These are phyloP conservation scores for Plasmodium cynomolgi DNA, from an alignment of 169 alveolate species.

Conservation along the genomic window DNA sequence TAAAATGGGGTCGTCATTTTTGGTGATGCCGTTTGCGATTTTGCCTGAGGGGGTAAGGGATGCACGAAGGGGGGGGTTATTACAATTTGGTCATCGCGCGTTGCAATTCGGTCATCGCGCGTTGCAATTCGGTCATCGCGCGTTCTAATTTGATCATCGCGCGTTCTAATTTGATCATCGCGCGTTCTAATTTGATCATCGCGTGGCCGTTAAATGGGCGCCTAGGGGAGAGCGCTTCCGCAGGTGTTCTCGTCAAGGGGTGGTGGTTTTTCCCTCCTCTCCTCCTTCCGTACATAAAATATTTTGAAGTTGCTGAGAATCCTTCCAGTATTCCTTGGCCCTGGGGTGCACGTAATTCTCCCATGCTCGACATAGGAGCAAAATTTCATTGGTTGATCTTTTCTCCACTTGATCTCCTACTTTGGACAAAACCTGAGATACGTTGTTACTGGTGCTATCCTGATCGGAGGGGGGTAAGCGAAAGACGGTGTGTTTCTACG, in stretches of 20 bases:
- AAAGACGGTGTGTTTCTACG: neutral
- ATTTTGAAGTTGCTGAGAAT: conserved; percentile 86
- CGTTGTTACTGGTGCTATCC: conserved; percentile 73
- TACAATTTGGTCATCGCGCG: neutral
- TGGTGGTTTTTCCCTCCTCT: neutral
- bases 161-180: too few relatives aligned
- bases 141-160: neutral
- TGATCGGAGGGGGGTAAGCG: conserved; percentile 7
- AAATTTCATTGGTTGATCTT: conserved; percentile 91
- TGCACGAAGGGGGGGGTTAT: neutral
- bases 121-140: neutral
- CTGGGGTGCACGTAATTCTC: conserved; percentile 93
- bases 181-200: too few relatives aligned
- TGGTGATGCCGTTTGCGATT: conserved; percentile 88
- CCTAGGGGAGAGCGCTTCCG: neutral
- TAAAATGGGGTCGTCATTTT: conserved; percentile 90
- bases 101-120: neutral
- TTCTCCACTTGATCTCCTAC: conserved; percentile 81
- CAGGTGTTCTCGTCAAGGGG: neutral
- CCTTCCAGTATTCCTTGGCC: conserved; percentile 92
- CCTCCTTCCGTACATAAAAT: conserved; percentile 82
- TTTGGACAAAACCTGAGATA: conserved; percentile 70
- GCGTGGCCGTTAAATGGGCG: neutral
- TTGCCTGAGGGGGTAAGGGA: conserved; percentile 77
- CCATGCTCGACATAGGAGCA: conserved; percentile 90